Conservation (phyloP, 331 rosid species). For the Malus hybrid region DNA sequence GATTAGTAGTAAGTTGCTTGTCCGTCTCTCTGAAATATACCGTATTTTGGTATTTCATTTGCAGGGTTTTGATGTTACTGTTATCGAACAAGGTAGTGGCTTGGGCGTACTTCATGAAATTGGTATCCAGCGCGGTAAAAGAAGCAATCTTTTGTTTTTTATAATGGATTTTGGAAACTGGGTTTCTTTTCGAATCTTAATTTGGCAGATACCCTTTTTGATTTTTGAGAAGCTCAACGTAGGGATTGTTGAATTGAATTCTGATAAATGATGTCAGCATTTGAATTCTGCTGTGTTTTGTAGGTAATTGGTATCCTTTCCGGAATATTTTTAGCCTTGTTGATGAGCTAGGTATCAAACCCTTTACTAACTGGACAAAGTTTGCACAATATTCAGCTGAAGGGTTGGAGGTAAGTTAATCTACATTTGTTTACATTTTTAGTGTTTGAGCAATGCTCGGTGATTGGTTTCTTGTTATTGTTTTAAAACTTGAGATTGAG, state of each 20-base stretch:
- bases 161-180: not conserved
- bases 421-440: not conserved
- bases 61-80: conserved; percentile 55
- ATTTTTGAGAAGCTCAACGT: not conserved
- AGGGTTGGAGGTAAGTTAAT: conserved; percentile 43
- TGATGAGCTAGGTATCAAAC: conserved; percentile 48
- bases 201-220: not conserved
- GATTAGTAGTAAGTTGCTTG: no score
- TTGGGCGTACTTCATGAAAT: conserved; percentile 34
- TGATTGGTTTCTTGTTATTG: not conserved
- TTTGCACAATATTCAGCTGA: conserved; percentile 51
- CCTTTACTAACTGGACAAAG: conserved; percentile 48
- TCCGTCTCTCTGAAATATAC: no score
- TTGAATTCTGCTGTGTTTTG: not conserved
- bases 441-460: not conserved
- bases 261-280: not conserved
- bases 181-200: not conserved
- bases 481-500: not conserved
- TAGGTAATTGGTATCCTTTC: conserved; percentile 41
- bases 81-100: conserved; percentile 28
- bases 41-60: not conserved
- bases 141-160: not conserved
- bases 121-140: conserved; percentile 37
- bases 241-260: not conserved
- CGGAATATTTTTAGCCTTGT: conserved; percentile 47